phyloP scores from a whole-genome alignment of 495 filamentous ascomycete genomes.

The Aspergillus sclerotiicarbonarius region DNA sequence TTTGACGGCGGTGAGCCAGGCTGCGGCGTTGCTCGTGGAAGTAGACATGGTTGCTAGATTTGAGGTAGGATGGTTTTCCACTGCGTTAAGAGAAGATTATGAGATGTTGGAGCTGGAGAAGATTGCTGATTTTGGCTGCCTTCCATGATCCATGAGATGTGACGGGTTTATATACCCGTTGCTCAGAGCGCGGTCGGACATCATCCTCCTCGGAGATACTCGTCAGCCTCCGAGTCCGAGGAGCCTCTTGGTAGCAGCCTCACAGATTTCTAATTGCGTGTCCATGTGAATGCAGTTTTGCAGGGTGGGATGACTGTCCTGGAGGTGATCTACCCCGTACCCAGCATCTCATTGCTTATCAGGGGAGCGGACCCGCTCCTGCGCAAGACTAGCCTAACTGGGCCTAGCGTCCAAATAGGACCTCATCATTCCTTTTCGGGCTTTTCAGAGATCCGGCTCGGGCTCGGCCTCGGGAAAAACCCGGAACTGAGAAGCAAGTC shows the following conservation, averaged over 20 bases:
- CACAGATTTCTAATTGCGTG: not conserved
- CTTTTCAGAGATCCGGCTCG: not conserved
- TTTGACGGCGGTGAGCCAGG: conserved; percentile 31
- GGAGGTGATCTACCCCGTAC: not conserved
- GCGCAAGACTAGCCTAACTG: not conserved
- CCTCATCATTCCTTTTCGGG: not conserved
- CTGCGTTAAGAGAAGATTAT: too few species aligned
- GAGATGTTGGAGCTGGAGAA: too few species aligned
- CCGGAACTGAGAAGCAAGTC: too few species aligned
- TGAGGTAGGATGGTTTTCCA: not conserved
- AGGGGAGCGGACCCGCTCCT: not conserved
- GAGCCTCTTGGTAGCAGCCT: not conserved
- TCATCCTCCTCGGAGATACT: not conserved
- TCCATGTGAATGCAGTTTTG: too few species aligned
- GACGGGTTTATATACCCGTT: not conserved
- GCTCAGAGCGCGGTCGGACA: not conserved
- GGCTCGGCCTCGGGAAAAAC: too few species aligned
- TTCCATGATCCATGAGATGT: not conserved
- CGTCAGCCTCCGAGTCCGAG: not conserved
- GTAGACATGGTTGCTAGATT: not conserved
- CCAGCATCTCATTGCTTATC: not conserved
- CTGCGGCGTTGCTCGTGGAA: conserved; percentile 30
- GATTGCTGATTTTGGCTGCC: not conserved
- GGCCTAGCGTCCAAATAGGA: not conserved
- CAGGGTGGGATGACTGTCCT: too few species aligned